Percentiles rank a stretch among this genome's conserved stretches.
phyloP scores from a whole-genome alignment of 2,329 filamentous ascomycete genomes.

The Arthrinium puccinioides region DNA sequence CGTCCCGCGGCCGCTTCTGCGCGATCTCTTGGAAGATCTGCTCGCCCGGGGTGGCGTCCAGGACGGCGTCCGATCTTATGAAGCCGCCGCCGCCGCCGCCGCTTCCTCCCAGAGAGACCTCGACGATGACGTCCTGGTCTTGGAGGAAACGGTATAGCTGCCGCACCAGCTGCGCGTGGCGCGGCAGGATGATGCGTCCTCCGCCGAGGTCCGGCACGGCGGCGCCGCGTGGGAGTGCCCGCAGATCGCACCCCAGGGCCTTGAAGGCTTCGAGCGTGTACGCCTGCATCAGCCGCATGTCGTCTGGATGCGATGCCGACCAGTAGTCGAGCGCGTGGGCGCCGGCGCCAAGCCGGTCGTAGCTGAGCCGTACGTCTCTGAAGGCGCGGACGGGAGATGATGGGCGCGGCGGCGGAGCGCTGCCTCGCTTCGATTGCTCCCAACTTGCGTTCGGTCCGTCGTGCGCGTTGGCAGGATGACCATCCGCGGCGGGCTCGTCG shows the following conservation, averaged over 20 bases:
- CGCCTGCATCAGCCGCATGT: constrained; percentile 20
- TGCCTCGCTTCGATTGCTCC: too few relatives aligned
- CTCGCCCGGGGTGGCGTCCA: constrained; percentile 7
- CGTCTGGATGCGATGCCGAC: constrained; percentile 16
- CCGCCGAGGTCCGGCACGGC: constrained; percentile 11
- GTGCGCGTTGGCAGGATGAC: too few relatives aligned
- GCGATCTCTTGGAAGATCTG: constrained; percentile 8
- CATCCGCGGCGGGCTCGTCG: too few relatives aligned
- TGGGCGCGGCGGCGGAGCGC: too few relatives aligned
- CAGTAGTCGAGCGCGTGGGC: constrained; percentile 15
- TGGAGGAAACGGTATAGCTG: constrained; percentile 25
- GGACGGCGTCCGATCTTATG: neutral
- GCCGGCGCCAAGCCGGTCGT: neutral
- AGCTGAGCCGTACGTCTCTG: neutral
- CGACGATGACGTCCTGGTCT: neutral
- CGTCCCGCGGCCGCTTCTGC: constrained; percentile 7
- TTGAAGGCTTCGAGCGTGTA: constrained; percentile 25
- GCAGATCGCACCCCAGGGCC: constrained; percentile 18
- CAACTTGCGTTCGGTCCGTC: too few relatives aligned
- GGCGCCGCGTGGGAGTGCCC: constrained; percentile 10
- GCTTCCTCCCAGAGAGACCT: neutral
- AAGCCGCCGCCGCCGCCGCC: neutral
- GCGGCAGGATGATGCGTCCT: constrained; percentile 10
- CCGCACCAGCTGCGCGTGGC: constrained; percentile 17
- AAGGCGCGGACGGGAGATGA: neutral